phyloP scores from a whole-genome alignment of 139 green algal genomes.

The Ettlia oleoabundans region DNA sequence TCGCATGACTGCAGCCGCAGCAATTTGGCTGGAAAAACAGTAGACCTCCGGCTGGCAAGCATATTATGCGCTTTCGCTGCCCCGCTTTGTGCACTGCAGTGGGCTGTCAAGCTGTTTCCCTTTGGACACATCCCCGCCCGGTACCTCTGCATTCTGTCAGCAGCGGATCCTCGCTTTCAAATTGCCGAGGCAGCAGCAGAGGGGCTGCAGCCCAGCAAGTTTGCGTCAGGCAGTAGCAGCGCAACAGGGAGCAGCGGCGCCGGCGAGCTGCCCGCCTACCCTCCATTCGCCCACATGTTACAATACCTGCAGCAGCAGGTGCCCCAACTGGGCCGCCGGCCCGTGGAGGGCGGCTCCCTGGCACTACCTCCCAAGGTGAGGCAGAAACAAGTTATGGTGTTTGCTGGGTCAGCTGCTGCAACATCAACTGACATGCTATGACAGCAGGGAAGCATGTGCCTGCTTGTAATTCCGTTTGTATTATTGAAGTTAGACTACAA shows the following conservation, averaged over 20 bases:
- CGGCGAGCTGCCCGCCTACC: conserved; percentile 9
- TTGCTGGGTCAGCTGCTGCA: background rate
- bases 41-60: too few relatives aligned
- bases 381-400: background rate
- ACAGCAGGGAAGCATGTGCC: too few relatives aligned
- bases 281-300: conserved; percentile 36
- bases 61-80: too few relatives aligned
- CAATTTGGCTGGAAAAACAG: too few relatives aligned
- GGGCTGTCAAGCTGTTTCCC: conserved; percentile 79
- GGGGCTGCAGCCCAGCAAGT: conserved; percentile 49
- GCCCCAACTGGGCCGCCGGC: conserved; percentile 31
- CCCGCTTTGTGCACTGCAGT: too few relatives aligned
- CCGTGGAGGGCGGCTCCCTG: conserved; percentile 38
- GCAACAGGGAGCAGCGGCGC: background rate
- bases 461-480: too few relatives aligned
- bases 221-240: background rate
- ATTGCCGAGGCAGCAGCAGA: conserved; percentile 50
- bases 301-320: conserved; percentile 41
- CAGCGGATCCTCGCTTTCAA: conserved; percentile 68
- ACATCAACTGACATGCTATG: background rate
- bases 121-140: conserved; percentile 67
- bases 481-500: too few relatives aligned
- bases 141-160: conserved; percentile 65
- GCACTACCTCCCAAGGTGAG: conserved; percentile 45
- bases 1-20: too few relatives aligned